phyloP scores from a whole-genome alignment of 495 filamentous ascomycete species.

The Neohortaea acidophila region DNA sequence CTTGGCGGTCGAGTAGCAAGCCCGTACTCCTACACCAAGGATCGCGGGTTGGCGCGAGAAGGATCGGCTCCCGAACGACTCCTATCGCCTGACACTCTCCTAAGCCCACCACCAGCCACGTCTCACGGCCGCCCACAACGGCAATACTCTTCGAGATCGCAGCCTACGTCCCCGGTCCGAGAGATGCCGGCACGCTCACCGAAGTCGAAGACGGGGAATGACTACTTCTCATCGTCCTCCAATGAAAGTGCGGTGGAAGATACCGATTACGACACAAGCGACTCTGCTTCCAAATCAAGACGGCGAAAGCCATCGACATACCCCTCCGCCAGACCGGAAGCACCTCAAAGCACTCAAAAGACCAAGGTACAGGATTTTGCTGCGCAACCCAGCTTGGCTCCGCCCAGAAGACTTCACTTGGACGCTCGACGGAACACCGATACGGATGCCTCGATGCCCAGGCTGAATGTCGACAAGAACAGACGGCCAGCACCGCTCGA shows the following conservation, averaged over 20 bases:
- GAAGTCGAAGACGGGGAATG: slow-evolving; percentile 2
- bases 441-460: not conserved
- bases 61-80: not conserved
- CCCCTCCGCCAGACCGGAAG: not conserved
- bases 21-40: slow-evolving; percentile 26
- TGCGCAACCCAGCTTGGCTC: not conserved
- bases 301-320: not conserved
- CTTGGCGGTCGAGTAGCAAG: slow-evolving; percentile 20
- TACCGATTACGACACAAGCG: slow-evolving; percentile 4
- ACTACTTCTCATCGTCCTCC: slow-evolving; percentile 9
- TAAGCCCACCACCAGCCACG: slow-evolving; percentile 9
- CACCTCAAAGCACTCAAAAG: not conserved
- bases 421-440: slow-evolving; percentile 16
- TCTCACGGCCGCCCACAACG: not conserved
- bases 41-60: slow-evolving; percentile 9
- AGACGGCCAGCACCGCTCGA: slow-evolving; percentile 5
- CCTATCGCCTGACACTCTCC: slow-evolving; percentile 6
- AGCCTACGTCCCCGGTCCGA: slow-evolving; percentile 9
- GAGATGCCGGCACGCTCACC: slow-evolving; percentile 1
- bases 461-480: slow-evolving; percentile 4
- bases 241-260: slow-evolving; percentile 9
- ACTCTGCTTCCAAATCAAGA: not conserved
- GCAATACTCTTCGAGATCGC: not conserved
- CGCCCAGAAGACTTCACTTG: slow-evolving; percentile 6
- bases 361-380: slow-evolving; percentile 8